Evolutionary conservation across 169 alveolate genomes (phyloP), one percentile per base, ranked within the genome.

Genomic region (Cyclospora cayetanensis): DNA sequence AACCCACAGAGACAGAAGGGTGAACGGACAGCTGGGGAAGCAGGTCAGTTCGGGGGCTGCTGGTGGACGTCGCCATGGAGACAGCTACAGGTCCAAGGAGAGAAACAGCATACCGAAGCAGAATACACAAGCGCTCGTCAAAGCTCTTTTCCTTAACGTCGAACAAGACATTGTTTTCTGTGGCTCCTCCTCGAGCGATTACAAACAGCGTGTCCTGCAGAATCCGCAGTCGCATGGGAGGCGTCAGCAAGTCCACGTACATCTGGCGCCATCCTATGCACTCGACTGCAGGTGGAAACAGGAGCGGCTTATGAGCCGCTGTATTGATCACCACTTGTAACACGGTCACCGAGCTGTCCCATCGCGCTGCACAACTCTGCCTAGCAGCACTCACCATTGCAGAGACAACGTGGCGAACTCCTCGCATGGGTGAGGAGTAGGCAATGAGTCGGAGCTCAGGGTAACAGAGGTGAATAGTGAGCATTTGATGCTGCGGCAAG

Each of bases 381-480:
- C 35, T 55, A n/a, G 42, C 50, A 4, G 27, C 27, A 29, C 89
- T 12, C 74, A 88, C 93, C 85, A 88, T 70, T 18, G 93, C 93
- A 7, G 93, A 55, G 80, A 88, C 88, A 46, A 88, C 76, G 86
- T 88, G 93, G 2, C 42, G 18, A 39, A 88, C 93, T 31, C 70
- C 88, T 39, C 52, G 79, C 80, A 88, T 46, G n/a, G 55, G 68
- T 9, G 82, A 35, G 41, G 80, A 70, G 11, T 70, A 88, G n/a
- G 93, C 93, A 22, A 88, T 34, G 76, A 88, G 84, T n/a, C 93
- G 93, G 15, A 70, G 35, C 25, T 88, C 93, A 37, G 93, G 89
- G 29, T 70, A 66, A 41, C 88, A 74, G 4, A 53, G 88, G 50
- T 50, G 84, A 42, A 88, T 39, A 60, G 93, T 88, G 29, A 88